phyloP scores from a whole-genome alignment of 2,329 filamentous ascomycete genomes.

The Lanzia echinophila region DNA sequence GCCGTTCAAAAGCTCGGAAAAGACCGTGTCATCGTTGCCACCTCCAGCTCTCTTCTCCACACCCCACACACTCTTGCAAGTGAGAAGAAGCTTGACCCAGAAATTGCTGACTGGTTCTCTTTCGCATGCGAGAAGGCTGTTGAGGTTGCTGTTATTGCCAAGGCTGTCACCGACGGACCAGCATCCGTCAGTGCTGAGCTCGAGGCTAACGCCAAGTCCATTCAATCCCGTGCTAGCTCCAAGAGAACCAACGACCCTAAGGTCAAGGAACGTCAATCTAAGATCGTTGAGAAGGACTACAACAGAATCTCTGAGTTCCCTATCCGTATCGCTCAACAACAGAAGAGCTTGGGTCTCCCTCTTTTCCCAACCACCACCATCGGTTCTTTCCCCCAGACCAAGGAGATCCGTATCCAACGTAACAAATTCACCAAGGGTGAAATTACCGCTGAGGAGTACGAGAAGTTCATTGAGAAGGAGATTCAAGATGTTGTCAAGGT shows the following conservation, averaged over 20 bases:
- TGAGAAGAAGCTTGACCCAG: conserved; percentile 95
- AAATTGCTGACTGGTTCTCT: conserved; percentile 97
- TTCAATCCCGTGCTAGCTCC: conserved; percentile 84
- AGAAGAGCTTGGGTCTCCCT: conserved; percentile 87
- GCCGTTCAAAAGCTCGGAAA: conserved; percentile 95
- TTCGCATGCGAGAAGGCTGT: conserved; percentile 92
- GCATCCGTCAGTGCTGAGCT: conserved; percentile 80
- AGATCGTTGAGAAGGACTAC: conserved; percentile 79
- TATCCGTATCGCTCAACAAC: conserved; percentile 76
- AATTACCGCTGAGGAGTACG: conserved; percentile 86
- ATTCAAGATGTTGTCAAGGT: conserved; percentile 92
- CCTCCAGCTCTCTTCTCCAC: conserved; percentile 95
- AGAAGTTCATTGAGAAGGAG: conserved; percentile 99
- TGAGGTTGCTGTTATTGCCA: conserved; percentile 89
- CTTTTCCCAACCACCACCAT: conserved; percentile 99
- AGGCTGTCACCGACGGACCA: conserved; percentile 91
- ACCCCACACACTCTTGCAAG: conserved; percentile 95
- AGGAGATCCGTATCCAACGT: conserved; percentile 93
- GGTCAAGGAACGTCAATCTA: conserved; percentile 93
- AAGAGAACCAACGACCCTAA: conserved; percentile 93
- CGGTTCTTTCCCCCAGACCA: conserved; percentile 98
- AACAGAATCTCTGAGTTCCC: conserved; percentile 90
- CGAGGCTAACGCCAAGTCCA: conserved; percentile 93
- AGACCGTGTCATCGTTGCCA: conserved; percentile 94
- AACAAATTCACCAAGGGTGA: conserved; percentile 99